phyloP scores from a whole-genome alignment of 495 filamentous ascomycete genomes.

The Xylaria grammica region DNA sequence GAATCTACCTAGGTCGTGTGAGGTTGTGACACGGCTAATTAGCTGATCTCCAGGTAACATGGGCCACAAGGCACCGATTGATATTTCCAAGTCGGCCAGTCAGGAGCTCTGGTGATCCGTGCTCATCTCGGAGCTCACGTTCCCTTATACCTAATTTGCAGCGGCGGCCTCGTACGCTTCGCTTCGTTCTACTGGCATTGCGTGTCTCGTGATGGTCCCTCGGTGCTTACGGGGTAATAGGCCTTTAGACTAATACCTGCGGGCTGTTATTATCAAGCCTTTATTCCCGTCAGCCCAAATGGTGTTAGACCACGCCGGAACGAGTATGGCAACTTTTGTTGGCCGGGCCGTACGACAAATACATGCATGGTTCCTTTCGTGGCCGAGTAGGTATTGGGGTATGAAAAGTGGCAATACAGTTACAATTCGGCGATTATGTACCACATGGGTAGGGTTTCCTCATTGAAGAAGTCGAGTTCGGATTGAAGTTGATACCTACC shows the following conservation, averaged over 20 bases:
- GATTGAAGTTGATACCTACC: not conserved
- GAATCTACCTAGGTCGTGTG: not conserved
- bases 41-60: not conserved
- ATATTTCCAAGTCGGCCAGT: not conserved
- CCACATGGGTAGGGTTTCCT: not conserved
- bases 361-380: constrained; percentile 4
- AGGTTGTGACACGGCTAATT: constrained; percentile 8
- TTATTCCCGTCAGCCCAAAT: not conserved
- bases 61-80: not conserved
- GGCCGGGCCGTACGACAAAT: not conserved
- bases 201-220: not conserved
- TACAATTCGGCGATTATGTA: not conserved
- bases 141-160: not conserved
- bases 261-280: not conserved
- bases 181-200: not conserved
- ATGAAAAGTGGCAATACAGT: not conserved
- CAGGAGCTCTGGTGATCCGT: not conserved
- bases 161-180: not conserved
- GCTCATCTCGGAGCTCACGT: constrained; percentile 4
- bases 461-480: not conserved
- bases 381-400: not conserved
- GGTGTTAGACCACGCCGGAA: not conserved
- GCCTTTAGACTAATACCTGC: not conserved
- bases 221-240: not conserved
- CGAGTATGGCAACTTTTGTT: constrained; percentile 1